Conservation (phyloP, 2,329 filamentous ascomycete genomes). For the Fusarium protoensiforme region DNA sequence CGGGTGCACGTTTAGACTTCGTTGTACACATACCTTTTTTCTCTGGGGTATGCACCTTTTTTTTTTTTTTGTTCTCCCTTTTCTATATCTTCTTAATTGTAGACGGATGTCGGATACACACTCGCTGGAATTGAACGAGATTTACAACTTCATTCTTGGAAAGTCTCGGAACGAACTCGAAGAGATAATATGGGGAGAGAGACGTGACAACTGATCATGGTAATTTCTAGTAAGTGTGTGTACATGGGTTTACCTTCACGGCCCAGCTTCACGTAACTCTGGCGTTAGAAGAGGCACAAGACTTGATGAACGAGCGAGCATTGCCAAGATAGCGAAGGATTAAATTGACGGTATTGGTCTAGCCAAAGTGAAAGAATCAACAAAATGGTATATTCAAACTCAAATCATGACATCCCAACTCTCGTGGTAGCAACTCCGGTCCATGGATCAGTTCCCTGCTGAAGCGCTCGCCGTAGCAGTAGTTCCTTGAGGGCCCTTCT, state of each 20-base stretch:
- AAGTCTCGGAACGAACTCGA: not conserved
- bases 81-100: conserved; percentile 43
- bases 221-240: not conserved
- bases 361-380: conserved; percentile 4
- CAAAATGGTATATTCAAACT: conserved; percentile 21
- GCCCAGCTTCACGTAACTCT: not conserved
- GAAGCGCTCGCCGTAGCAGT: conserved; percentile 6
- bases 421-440: not conserved
- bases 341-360: not conserved
- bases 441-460: not conserved
- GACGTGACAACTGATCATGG: not conserved
- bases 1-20: conserved; percentile 35
- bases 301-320: not conserved
- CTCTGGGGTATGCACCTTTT: conserved; percentile 13
- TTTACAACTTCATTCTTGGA: not conserved
- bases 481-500: conserved; percentile 26
- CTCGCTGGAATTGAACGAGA: conserved; percentile 37
- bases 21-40: conserved; percentile 23
- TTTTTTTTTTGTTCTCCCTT: conserved; percentile 13
- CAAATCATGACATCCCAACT: not conserved
- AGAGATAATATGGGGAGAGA: not conserved
- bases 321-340: not conserved
- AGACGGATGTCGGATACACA: conserved; percentile 36
- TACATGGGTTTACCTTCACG: not conserved
- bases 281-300: not conserved